phyloP scores from a whole-genome alignment of 148 eudicot species.

The Nepenthes gracilis region DNA sequence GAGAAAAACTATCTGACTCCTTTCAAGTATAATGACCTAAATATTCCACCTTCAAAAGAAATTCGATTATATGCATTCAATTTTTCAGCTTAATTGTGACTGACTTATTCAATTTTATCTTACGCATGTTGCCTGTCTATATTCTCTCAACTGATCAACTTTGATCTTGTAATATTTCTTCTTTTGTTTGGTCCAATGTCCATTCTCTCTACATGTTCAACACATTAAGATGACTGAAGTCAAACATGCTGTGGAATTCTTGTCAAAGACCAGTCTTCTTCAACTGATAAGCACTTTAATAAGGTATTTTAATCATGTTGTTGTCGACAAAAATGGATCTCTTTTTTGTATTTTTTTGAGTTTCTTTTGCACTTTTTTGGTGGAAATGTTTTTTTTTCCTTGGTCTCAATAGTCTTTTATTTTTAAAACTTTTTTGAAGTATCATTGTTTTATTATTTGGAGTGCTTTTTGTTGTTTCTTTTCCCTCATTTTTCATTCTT shows the following conservation, averaged over 20 bases:
- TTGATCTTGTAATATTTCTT: not conserved
- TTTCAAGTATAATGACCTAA: no score
- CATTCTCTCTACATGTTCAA: not conserved
- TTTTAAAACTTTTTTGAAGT: not conserved
- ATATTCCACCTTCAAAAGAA: no score
- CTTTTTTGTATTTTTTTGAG: not conserved
- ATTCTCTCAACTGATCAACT: no score
- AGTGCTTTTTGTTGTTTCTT: no score
- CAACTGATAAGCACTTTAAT: slow-evolving; percentile 58
- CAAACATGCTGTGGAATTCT: slow-evolving; percentile 59
- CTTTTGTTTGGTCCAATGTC: not conserved
- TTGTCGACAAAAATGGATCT: not conserved
- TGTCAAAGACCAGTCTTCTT: slow-evolving; percentile 61
- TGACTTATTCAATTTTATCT: no score
- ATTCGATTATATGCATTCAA: no score
- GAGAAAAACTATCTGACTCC: no score
- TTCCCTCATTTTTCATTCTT: slow-evolving; percentile 3
- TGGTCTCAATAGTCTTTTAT: not conserved
- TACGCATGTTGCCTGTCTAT: no score
- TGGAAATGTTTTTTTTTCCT: not conserved
- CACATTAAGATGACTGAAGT: slow-evolving; percentile 65
- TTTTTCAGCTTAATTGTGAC: no score
- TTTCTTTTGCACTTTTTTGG: not conserved
- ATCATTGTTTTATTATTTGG: not conserved
- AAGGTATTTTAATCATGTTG: slow-evolving; percentile 34